Evolutionary conservation across 257 asterid genomes (phyloP).

Genomic region (Nicotiana noctiflora): DNA sequence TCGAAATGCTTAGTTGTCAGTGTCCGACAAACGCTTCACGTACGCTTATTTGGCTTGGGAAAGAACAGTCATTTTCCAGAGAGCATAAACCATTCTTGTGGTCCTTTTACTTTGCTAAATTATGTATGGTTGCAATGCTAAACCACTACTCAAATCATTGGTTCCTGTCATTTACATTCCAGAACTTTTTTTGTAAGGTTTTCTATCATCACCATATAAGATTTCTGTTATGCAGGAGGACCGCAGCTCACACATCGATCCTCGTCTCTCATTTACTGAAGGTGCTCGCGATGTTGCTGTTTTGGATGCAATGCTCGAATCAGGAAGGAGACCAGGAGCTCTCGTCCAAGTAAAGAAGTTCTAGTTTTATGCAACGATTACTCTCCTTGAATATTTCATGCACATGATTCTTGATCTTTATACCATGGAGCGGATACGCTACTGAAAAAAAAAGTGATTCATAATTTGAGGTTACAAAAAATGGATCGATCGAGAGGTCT

Average conservation of each 20-base stretch:
- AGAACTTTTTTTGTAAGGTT: not conserved
- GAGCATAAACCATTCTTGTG: not conserved
- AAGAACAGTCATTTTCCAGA: not conserved
- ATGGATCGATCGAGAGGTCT: not conserved
- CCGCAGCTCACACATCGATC: conserved; percentile 41
- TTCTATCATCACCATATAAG: not conserved
- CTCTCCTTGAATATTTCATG: not conserved
- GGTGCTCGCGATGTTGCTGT: conserved; percentile 88
- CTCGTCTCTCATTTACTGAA: conserved; percentile 60
- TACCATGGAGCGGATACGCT: not conserved
- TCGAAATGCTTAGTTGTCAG: no score
- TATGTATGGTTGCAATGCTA: not conserved
- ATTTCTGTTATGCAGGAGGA: conserved; percentile 41
- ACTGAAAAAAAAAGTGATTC: not conserved
- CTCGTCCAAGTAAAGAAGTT: conserved; percentile 54
- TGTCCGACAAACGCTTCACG: no score
- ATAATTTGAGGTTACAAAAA: not conserved
- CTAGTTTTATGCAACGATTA: conserved; percentile 17
- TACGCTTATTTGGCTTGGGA: not conserved
- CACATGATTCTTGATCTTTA: not conserved
- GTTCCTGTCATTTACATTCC: not conserved
- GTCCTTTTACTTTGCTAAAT: not conserved
- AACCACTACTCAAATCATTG: not conserved
- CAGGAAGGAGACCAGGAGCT: conserved; percentile 60
- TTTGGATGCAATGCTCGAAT: conserved; percentile 87